Evolutionary conservation across 805 yeast species (phyloP).

Genomic region (Clavispora phyllophila): DNA sequence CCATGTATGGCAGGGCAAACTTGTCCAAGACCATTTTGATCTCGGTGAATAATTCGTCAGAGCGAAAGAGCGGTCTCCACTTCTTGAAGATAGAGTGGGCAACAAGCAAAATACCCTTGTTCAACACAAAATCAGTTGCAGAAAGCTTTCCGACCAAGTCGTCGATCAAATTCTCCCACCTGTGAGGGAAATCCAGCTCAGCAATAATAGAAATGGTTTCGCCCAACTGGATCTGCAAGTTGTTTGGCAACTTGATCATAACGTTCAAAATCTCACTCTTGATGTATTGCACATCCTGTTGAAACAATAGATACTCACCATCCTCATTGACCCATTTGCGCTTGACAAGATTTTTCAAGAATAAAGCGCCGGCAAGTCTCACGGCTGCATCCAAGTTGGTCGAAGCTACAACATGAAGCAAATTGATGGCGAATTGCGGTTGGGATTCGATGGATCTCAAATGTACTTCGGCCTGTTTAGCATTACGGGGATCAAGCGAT

Average conservation of each 20-base stretch:
- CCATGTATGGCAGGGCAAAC: conserved; percentile 74
- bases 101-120: conserved; percentile 82
- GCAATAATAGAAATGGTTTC: conserved; percentile 92
- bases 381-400: conserved; percentile 47
- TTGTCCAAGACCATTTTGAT: conserved; percentile 81
- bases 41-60: conserved; percentile 84
- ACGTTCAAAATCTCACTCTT: conserved; percentile 76
- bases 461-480: conserved; percentile 63
- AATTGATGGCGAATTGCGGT: conserved; percentile 70
- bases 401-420: conserved; percentile 75
- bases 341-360: conserved; percentile 81
- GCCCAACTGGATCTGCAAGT: conserved; percentile 87
- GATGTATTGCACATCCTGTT: conserved; percentile 58
- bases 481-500: conserved; percentile 58
- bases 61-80: conserved; percentile 93
- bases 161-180: conserved; percentile 77
- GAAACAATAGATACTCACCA: conserved; percentile 65
- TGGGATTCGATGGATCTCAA: conserved; percentile 58
- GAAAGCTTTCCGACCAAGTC: conserved; percentile 66
- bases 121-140: conserved; percentile 60
- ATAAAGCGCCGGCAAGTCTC: conserved; percentile 83
- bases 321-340: conserved; percentile 89
- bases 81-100: conserved; percentile 94
- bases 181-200: conserved; percentile 89
- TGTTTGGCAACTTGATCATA: conserved; percentile 77